Evolutionary conservation across 371 early-diverging fungal genomes (phyloP), one percentile per base, ranked within the genome.

Genomic region (Entomophthora muscae): DNA sequence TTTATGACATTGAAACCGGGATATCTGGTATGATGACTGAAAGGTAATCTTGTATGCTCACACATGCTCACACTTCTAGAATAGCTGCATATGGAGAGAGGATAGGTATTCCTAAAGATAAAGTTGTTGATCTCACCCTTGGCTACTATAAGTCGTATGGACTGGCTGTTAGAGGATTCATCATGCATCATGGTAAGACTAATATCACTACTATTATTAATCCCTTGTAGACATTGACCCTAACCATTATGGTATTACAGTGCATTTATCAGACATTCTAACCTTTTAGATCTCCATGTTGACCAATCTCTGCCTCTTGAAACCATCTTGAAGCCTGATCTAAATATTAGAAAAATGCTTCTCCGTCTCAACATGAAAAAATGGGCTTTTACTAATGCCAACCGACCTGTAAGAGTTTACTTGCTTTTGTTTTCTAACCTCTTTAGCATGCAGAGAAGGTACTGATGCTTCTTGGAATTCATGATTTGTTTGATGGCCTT

Each of bases 331-430:
- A 77, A 77, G 26, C 74, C 74, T 17, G 84, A 90, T 66, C 73
- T 73, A 0, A 72, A 74, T 29, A 70, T 90, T 29, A 78, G 83
- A n/a, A 55, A 73, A 3, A 85, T 90, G 81, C 75, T 90, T 53
- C 56, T 68, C 52, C 60, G 67, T 0, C 63, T 85, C 28, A 76
- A 75, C 2, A 67, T 76, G 52, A 81, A 77, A 24, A 85, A 83
- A 53, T 90, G 89, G 90, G 81, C 85, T 21, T 88, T 88, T 64
- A 91, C 90, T 33, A 91, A 90, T 65, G 90, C 90, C 21, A 87
- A 84, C 53, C 66, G 73, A 58, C 70, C 71, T n/a, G 82, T 80
- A 80, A 60, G 75, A 69, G 1, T 7, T 1, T 17, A 31, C 57
- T 23, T 1, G 3, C 13, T 28, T 17, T 5, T 13, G 52, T 0